A percentile compares a stretch with the other conserved stretches of the same genome.
phyloP scores from a whole-genome alignment of 2,329 filamentous ascomycete genomes.

The Hymenoscyphus fraxineus region DNA sequence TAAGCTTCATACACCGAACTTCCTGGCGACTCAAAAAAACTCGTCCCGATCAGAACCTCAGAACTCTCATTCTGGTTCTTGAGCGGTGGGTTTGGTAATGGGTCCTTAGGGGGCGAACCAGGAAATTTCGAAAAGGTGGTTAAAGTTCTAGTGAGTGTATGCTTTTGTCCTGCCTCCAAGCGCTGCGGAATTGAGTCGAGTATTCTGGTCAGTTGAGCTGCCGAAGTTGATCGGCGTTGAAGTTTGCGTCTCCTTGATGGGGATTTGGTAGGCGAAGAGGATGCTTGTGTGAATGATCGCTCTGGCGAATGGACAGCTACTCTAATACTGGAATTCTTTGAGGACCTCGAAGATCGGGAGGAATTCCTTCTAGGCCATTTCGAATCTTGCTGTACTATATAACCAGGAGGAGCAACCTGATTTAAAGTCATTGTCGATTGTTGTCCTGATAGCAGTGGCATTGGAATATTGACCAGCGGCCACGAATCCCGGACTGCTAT shows the following conservation, averaged over 20 bases:
- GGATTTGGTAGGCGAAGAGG: neutral
- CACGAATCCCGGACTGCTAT: slow-evolving; percentile 28
- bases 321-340: slow-evolving; percentile 4
- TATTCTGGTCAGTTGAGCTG: slow-evolving; percentile 27
- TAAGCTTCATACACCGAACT: slow-evolving; percentile 22
- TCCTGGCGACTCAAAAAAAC: slow-evolving; percentile 17
- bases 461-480: slow-evolving; percentile 25
- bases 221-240: slow-evolving; percentile 23
- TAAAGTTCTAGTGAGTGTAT: slow-evolving; percentile 24
- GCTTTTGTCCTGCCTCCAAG: slow-evolving; percentile 20
- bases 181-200: slow-evolving; percentile 29
- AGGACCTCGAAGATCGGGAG: slow-evolving; percentile 7
- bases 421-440: slow-evolving; percentile 23
- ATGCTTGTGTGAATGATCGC: neutral
- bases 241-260: neutral
- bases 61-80: slow-evolving; percentile 19
- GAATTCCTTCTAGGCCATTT: slow-evolving; percentile 20
- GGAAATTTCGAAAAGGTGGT: slow-evolving; percentile 21
- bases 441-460: slow-evolving; percentile 18
- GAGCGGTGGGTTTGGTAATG: slow-evolving; percentile 24
- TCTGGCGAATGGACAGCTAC: slow-evolving; percentile 6
- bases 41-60: slow-evolving; percentile 20
- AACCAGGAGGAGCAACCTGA: slow-evolving; percentile 28
- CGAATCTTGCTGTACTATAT: slow-evolving; percentile 21
- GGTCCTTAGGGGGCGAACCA: slow-evolving; percentile 24